A percentile compares a stretch with the other conserved stretches of the same genome.
phyloP scores from a whole-genome alignment of 345 rosid species.

The Eucalyptus regnans region DNA sequence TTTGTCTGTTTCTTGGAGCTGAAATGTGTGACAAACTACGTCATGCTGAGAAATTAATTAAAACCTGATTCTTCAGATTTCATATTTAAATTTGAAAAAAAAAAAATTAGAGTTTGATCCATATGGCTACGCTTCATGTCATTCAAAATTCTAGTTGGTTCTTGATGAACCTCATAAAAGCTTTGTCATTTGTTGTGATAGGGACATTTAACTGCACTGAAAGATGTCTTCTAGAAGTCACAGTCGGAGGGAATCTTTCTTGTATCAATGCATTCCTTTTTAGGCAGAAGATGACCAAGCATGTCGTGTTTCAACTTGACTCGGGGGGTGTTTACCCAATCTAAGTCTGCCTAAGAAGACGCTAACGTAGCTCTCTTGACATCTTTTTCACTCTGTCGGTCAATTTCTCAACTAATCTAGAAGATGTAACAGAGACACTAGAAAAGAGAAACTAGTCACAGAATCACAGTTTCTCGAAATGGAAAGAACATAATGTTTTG shows the following conservation, averaged over 20 bases:
- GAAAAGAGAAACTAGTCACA: not conserved
- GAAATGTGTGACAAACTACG: not conserved
- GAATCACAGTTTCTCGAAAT: not conserved
- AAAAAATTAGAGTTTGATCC: not conserved
- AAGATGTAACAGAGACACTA: not conserved
- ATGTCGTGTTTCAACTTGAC: not conserved
- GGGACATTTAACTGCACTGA: not conserved
- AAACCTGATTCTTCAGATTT: not conserved
- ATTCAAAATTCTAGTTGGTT: not conserved
- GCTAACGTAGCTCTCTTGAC: not conserved
- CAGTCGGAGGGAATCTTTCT: not conserved
- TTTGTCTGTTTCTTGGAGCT: not conserved
- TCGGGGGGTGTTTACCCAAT: not conserved
- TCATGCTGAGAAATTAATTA: not conserved
- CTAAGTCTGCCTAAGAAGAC: not conserved
- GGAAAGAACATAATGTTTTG: not conserved
- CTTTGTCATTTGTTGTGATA: not conserved
- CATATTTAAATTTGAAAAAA: not conserved
- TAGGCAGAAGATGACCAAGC: not conserved
- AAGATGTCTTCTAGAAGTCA: not conserved
- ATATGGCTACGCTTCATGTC: not conserved
- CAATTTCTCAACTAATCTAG: not conserved
- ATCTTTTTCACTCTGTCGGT: not conserved
- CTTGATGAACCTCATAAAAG: not conserved
- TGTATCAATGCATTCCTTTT: not conserved